These are phyloP conservation scores for Fermentozyma sake DNA, from an alignment of 1,139 yeast genomes.

Conservation along the genomic window DNA sequence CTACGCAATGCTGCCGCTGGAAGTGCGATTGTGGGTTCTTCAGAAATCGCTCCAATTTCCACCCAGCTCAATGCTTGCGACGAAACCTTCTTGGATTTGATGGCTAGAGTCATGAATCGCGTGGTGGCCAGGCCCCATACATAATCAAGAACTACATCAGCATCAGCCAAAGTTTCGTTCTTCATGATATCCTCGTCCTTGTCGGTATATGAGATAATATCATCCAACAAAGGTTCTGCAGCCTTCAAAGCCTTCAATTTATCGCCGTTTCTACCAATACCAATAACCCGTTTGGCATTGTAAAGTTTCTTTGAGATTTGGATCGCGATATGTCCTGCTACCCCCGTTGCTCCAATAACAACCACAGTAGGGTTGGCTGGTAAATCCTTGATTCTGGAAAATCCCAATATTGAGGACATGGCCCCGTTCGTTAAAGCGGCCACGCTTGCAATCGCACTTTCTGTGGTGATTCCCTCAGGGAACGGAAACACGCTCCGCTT, in stretches of 20 bases:
- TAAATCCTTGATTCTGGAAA: slow-evolving; percentile 8
- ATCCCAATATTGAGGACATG: slow-evolving; percentile 9
- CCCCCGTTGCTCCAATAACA: slow-evolving; percentile 16
- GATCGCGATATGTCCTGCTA: slow-evolving; percentile 15
- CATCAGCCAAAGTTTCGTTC: slow-evolving; percentile 5
- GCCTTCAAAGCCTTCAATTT: slow-evolving; percentile 7
- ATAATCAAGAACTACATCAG: slow-evolving; percentile 12
- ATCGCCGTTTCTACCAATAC: slow-evolving; percentile 8
- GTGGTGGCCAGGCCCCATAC: slow-evolving; percentile 11
- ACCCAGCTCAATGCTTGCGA: slow-evolving; percentile 14
- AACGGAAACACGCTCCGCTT: slow-evolving; percentile 7
- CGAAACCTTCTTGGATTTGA: slow-evolving; percentile 5
- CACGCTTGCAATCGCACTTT: slow-evolving; percentile 8
- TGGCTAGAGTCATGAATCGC: slow-evolving; percentile 4
- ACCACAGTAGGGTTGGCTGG: slow-evolving; percentile 9
- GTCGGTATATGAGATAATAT: slow-evolving; percentile 6
- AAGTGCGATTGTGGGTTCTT: slow-evolving; percentile 9
- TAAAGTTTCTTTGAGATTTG: slow-evolving; percentile 11
- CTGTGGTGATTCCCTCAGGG: slow-evolving; percentile 6
- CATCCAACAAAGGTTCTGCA: slow-evolving; percentile 9
- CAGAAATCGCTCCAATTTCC: slow-evolving; percentile 17
- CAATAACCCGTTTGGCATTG: slow-evolving; percentile 14
- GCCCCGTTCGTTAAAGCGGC: slow-evolving; percentile 13
- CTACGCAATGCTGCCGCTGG: slow-evolving; percentile 13
- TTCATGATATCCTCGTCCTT: slow-evolving; percentile 4